phyloP scores from a whole-genome alignment of 2,329 filamentous ascomycete species.

The Beauveria caledonica region DNA sequence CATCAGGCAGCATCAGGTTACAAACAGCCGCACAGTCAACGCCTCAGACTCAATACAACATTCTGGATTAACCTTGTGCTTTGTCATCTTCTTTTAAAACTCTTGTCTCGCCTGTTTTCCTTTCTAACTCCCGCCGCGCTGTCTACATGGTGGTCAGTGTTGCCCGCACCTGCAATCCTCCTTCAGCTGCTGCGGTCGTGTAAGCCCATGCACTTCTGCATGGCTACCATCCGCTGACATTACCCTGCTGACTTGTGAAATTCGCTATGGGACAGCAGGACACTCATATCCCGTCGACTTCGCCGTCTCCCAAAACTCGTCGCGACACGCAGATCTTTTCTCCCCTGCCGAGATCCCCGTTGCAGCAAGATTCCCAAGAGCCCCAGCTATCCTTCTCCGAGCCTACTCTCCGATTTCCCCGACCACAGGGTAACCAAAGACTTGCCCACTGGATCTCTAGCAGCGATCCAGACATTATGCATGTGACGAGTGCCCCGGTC shows the following conservation, averaged over 20 bases:
- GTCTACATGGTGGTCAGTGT: slow-evolving; percentile 18
- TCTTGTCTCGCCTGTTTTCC: neutral
- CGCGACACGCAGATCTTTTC: slow-evolving; percentile 23
- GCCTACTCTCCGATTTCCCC: slow-evolving; percentile 48
- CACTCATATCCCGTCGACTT: slow-evolving; percentile 19
- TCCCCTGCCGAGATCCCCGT: slow-evolving; percentile 16
- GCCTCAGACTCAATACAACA: neutral
- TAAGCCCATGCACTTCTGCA: slow-evolving; percentile 3
- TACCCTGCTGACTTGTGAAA: slow-evolving; percentile 20
- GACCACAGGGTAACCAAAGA: slow-evolving; percentile 44
- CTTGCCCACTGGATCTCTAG: slow-evolving; percentile 53
- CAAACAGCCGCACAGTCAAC: slow-evolving; percentile 3
- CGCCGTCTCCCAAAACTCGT: slow-evolving; percentile 17
- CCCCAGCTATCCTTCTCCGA: slow-evolving; percentile 31
- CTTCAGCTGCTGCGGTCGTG: neutral
- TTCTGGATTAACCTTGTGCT: neutral
- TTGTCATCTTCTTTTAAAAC: neutral
- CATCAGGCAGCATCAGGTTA: slow-evolving; percentile 11
- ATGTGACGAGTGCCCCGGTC: slow-evolving; percentile 31
- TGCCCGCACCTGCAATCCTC: slow-evolving; percentile 2
- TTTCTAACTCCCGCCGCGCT: neutral
- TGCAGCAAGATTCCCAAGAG: slow-evolving; percentile 14
- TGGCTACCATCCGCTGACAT: neutral
- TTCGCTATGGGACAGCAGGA: slow-evolving; percentile 47
- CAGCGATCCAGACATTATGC: slow-evolving; percentile 51